A percentile compares a stretch with the other conserved stretches of the same genome.
Evolutionary conservation across 768 basidiomycete genomes (phyloP).

Genomic region (Trametes cinnabarina): DNA sequence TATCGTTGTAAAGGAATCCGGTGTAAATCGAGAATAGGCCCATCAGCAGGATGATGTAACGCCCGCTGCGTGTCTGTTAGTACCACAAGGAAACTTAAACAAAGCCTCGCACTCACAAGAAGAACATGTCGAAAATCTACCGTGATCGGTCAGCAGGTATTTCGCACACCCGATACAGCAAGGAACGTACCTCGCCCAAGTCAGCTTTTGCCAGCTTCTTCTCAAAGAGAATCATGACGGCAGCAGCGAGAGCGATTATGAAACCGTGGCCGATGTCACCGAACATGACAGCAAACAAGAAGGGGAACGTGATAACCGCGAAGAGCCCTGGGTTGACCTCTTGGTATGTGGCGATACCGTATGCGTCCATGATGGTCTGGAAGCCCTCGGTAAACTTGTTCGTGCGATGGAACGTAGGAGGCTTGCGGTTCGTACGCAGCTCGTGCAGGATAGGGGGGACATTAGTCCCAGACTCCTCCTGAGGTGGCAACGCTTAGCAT

Average conservation of each 20-base stretch:
- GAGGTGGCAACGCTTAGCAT: constrained; percentile 5
- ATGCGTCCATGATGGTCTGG: constrained; percentile 98
- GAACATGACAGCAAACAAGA: constrained; percentile 99
- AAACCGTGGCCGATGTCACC: constrained; percentile 97
- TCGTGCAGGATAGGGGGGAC: constrained; percentile 92
- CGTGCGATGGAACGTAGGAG: constrained; percentile 92
- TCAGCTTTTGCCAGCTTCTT: constrained; percentile 69
- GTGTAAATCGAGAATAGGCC: constrained; percentile 96
- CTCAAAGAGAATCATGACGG: constrained; percentile 87
- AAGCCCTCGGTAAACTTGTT: constrained; percentile 97
- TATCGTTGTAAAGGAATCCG: constrained; percentile 97
- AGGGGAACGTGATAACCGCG: constrained; percentile 91
- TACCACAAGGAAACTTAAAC: constrained; percentile 20
- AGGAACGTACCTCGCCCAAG: constrained; percentile 63
- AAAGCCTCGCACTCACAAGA: constrained; percentile 65
- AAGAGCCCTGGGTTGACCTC: constrained; percentile 97
- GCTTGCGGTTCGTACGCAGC: constrained; percentile 83
- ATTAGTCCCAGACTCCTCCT: constrained; percentile 89
- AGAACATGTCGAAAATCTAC: constrained; percentile 85
- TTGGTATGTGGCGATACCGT: constrained; percentile 92
- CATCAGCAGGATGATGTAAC: constrained; percentile 98
- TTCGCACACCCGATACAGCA: background rate
- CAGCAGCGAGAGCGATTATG: constrained; percentile 73
- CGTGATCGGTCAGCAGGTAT: background rate
- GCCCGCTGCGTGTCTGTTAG: constrained; percentile 57